Evolutionary conservation across 805 yeast genomes (phyloP).

Genomic region (Vanderwaltozyma verrucispora): DNA sequence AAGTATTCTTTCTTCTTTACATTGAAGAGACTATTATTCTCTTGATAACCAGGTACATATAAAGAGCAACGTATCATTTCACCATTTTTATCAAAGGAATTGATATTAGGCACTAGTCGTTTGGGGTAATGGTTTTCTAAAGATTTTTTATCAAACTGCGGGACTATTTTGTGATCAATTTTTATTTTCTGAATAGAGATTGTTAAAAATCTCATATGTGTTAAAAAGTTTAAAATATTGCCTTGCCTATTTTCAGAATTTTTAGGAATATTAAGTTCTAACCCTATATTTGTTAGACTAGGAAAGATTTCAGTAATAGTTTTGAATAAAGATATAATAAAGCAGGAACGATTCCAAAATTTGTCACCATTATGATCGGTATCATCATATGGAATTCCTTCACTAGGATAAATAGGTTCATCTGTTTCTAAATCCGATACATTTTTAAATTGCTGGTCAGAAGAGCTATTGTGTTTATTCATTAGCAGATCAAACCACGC

Average conservation of each 20-base stretch:
- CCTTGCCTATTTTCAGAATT: no score
- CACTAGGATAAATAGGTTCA: slow-evolving; percentile 47
- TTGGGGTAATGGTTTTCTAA: slow-evolving; percentile 25
- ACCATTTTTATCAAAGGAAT: slow-evolving; percentile 26
- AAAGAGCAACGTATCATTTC: slow-evolving; percentile 22
- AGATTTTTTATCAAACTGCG: no score
- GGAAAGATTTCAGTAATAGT: not conserved
- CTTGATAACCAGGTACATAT: not conserved
- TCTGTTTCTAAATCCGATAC: no score
- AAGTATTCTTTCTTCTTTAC: no score
- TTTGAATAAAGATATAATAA: not conserved
- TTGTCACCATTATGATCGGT: slow-evolving; percentile 19
- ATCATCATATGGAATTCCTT: slow-evolving; percentile 40
- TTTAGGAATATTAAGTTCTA: no score
- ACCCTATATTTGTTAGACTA: not conserved
- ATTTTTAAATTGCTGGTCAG: no score
- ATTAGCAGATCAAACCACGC: slow-evolving; percentile 77
- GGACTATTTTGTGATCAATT: no score
- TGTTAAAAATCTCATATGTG: no score
- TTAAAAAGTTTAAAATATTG: no score
- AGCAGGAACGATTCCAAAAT: slow-evolving; percentile 14
- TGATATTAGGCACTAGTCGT: slow-evolving; percentile 15
- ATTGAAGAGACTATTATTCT: no score
- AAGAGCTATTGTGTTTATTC: no score
- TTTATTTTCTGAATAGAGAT: no score